Evolutionary conservation across 192 early-diverging fungal species (phyloP), one percentile per base, ranked within the genome.

Genomic region (Diversispora epigaea): DNA sequence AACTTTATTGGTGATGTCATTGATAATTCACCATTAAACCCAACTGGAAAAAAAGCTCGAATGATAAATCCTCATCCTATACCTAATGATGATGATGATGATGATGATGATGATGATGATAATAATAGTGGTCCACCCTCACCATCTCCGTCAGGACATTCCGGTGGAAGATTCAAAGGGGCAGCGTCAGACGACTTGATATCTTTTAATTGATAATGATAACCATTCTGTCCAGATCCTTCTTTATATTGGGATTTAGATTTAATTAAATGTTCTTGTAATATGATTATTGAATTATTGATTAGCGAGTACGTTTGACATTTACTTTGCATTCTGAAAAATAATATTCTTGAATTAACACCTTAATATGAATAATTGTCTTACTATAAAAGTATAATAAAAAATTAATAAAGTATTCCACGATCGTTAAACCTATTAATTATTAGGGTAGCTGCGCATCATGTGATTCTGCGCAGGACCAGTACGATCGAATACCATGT

Each of bases 21-120:
- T n/a, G 5, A 57, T 11, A 21, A n/a, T 57, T 57, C 55, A 57
- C 4, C 55, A 19, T 57, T 57, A n/a, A 57, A 57, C n/a, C 55
- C 55, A 57, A 57, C 55, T n/a, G 55, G 55, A 15, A 57, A 57
- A 57, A 57, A n/a, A 57, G 55, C 55, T n/a, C 55, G 19, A 57
- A 57, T n/a, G n/a, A 57, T 57, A 56, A 4, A 56, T 56, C 55
- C 55, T 57, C 19, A 56, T 57, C 55, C 19, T 57, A 57, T n/a
- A 57, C 4, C 55, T 57, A 57, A 57, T 57, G 55, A 57, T 19
- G 8, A 57, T 57, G 0, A n/a, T 57, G 55, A 57, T 57, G n/a
- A n/a, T 57, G n/a, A 56, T 56, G 55, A 56, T 56, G 1, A 56
- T 17, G 55, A 56, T 56, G 0, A 0, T n/a, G n/a, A n/a, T n/a